Evolutionary conservation across 345 rosid genomes (phyloP), one percentile per base, ranked within the genome.

Genomic region (Lumnitzera racemosa): DNA sequence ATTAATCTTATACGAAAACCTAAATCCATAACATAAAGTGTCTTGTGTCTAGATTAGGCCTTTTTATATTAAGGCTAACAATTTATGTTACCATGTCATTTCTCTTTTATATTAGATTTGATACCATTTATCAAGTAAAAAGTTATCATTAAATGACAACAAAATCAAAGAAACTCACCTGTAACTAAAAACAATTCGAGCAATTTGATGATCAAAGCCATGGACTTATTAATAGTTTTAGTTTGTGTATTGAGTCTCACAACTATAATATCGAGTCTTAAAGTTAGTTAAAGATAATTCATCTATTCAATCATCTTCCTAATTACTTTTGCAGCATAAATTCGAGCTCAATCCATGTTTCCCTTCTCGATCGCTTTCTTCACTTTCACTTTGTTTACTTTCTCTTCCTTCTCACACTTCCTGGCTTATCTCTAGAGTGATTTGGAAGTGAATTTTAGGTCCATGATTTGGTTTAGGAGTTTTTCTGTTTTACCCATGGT

Each of bases 341-440:
- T 89, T 75, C 98, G 78, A 43, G 88, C 98, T 13, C 98, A 97
- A 57, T 92, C 98, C 94, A 89, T 80, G 71, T 92, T 92, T 1
- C 98, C 98, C 53, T 89, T 92, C 88, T 92, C 98, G 72, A 92
- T 92, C 36, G 98, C 98, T 72, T 92, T 92, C 80, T 92, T 92
- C 23, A 92, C 94, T 77, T 92, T 92, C 66, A 92, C 70, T 68
- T 89, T 90, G 84, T 89, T 97, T 23, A 88, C 62, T 49, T 92
- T 92, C 91, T 90, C 98, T 15, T 90, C 97, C 83, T 92, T 92
- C 82, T 92, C 98, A 81, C 97, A 92, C 79, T 92, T 92, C 69
- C 88, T 73, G 41, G 96, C 68, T 64, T 92, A 96, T 61, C 96
- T 72, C 63, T 92, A 97, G 67, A 92, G 87, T 50, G 97, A 82